Evolutionary conservation across 306 rosid species (phyloP), one percentile per base, ranked within the genome.

Genomic region (Canavalia ensiformis): DNA sequence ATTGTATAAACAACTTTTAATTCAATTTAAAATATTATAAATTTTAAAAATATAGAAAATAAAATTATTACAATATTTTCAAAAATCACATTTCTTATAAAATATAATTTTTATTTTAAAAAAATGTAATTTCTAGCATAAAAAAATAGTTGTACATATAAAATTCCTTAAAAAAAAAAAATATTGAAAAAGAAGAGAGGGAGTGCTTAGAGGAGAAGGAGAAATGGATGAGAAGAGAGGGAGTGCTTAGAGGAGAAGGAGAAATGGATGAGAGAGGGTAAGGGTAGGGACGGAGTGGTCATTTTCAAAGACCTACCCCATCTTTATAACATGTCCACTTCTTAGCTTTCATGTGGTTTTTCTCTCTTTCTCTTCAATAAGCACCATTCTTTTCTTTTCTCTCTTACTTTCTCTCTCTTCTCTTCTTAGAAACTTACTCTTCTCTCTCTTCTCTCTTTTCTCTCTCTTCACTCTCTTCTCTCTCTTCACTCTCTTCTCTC

Each of bases 221-320:
- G 31, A 1, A 33, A 5, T 7, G 1, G 7, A 5, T 46, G 1
- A 7, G 1, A 10, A 49, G 1, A 2, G 28, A 56, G 0, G 11
- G 28, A 13, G 1, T 35, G 28, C 66, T 56, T 56, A 10, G 70
- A 42, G 54, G 3, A 44, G 72, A 67, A 67, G 72, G 54, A 67
- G 79, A n/a, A 30, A 6, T 0, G 5, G 0, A 72, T 6, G 5
- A 13, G 34, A 47, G 41, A 12, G 18, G 29, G 8, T 2, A 3
- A 1, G 4, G 12, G 65, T 64, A 80, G 81, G 91, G 91, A 80
- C 80, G 77, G 78, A 86, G 86, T 82, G 12, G 92, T 91, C 88
- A 87, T 86, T 91, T 87, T 86, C 57, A 3, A 77, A 10, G 82
- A 80, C 89, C 90, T 83, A 77, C 87, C 79, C 30, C 67, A 51